Conservation (phyloP, 192 early-diverging fungal genomes). For the Coemansia sp. region DNA sequence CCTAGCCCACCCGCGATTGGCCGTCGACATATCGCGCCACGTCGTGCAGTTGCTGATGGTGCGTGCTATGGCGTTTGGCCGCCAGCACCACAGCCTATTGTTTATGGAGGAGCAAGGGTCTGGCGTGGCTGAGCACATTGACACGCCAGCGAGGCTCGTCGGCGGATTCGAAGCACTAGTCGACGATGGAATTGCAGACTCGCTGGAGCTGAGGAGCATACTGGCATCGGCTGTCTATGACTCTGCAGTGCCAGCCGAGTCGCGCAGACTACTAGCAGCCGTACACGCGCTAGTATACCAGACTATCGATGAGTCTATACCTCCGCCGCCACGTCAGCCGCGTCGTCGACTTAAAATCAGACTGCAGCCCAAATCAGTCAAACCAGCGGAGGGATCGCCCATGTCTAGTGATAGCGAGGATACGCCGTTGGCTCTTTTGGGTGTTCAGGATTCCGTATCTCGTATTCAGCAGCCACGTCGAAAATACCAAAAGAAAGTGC, state of each 20-base stretch:
- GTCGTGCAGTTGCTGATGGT: constrained; percentile 27
- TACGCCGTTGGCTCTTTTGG: constrained; percentile 26
- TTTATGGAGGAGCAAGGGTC: constrained; percentile 38
- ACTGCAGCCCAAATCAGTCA: constrained; percentile 14
- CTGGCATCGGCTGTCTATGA: constrained; percentile 37
- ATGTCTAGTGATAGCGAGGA: constrained; percentile 50
- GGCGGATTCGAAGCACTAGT: constrained; percentile 48
- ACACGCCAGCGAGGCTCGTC: constrained; percentile 48
- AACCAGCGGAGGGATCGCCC: background rate
- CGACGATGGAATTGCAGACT: constrained; percentile 30
- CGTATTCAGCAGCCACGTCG: background rate
- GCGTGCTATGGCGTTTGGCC: constrained; percentile 42
- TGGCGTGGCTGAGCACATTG: constrained; percentile 38
- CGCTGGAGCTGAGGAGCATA: constrained; percentile 27
- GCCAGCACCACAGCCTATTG: constrained; percentile 49
- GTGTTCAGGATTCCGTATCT: background rate
- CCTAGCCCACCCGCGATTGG: constrained; percentile 13
- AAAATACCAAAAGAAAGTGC: constrained; percentile 14
- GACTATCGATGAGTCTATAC: constrained; percentile 37
- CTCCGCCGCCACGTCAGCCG: constrained; percentile 20
- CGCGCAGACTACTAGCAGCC: constrained; percentile 28
- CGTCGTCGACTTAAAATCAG: constrained; percentile 52
- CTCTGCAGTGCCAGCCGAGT: constrained; percentile 17
- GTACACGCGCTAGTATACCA: constrained; percentile 45
- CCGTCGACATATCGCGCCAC: constrained; percentile 7